phyloP scores from a whole-genome alignment of 139 green algal species.

The Chloropicon primus region DNA sequence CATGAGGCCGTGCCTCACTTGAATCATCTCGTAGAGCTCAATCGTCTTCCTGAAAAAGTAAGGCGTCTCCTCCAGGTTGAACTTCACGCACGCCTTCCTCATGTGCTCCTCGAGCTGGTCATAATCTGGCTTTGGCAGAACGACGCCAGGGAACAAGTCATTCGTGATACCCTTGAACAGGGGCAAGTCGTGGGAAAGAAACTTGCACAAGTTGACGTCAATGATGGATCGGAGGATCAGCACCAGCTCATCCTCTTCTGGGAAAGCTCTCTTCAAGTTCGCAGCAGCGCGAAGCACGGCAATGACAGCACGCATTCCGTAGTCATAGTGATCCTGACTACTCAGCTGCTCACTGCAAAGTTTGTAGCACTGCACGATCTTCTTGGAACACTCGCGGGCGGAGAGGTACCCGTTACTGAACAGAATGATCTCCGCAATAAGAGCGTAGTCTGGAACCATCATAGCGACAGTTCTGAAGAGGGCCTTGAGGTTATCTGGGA shows the following conservation, averaged over 20 bases:
- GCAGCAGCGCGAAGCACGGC: constrained; percentile 26
- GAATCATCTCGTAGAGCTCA: constrained; percentile 78
- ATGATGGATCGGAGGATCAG: constrained; percentile 54
- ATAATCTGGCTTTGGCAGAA: constrained; percentile 36
- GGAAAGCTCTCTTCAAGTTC: constrained; percentile 32
- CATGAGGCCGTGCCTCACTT: constrained; percentile 41
- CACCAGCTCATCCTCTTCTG: constrained; percentile 31
- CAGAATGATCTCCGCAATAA: constrained; percentile 29
- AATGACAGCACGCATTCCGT: constrained; percentile 30
- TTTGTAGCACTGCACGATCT: constrained; percentile 29
- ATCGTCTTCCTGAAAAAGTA: constrained; percentile 61
- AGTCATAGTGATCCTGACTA: constrained; percentile 33
- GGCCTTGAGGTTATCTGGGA: constrained; percentile 53
- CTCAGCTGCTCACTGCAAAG: constrained; percentile 31
- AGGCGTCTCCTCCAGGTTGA: constrained; percentile 40
- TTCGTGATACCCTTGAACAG: constrained; percentile 29
- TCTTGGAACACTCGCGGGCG: constrained; percentile 20
- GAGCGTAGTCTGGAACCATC: constrained; percentile 35
- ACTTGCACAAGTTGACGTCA: constrained; percentile 74
- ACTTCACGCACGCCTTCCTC: constrained; percentile 31
- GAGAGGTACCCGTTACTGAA: constrained; percentile 25
- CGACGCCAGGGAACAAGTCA: constrained; percentile 55
- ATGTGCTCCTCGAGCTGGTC: constrained; percentile 18
- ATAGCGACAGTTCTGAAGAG: constrained; percentile 34
- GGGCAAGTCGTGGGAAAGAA: constrained; percentile 63